Evolutionary conservation across 192 early-diverging fungal species (phyloP).

Genomic region (Podila epicladia): DNA sequence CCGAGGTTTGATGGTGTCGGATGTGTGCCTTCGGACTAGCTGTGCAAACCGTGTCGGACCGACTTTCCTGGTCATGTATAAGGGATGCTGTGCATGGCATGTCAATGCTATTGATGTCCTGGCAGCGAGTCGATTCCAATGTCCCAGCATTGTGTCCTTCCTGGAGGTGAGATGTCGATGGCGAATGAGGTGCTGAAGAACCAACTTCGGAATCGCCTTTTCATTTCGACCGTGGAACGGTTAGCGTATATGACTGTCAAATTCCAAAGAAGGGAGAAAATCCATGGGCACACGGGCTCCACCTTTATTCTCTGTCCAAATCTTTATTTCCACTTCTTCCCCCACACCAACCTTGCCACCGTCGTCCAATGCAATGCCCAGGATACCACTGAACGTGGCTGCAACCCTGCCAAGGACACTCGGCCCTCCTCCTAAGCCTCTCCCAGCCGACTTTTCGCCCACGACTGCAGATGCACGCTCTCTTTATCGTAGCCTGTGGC

Average conservation of each 20-base stretch:
- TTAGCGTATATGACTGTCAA: neutral
- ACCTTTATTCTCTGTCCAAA: neutral
- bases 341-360: neutral
- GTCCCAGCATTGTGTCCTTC: constrained; percentile 17
- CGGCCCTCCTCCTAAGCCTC: constrained; percentile 24
- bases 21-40: neutral
- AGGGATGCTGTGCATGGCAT: neutral
- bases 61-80: neutral
- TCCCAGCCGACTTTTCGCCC: constrained; percentile 15
- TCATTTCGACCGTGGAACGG: no score
- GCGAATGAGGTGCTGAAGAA: no score
- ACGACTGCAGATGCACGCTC: constrained; percentile 38
- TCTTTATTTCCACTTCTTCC: neutral
- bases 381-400: constrained; percentile 36
- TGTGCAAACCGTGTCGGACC: neutral
- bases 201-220: neutral
- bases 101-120: neutral
- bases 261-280: neutral
- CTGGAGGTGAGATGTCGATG: no score
- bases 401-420: constrained; percentile 25
- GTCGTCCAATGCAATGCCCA: constrained; percentile 16
- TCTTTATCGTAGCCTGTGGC: constrained; percentile 39
- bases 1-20: constrained; percentile 46
- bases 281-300: neutral
- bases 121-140: constrained; percentile 17